Evolutionary conservation across 306 rosid genomes (phyloP).

Genomic region (Castanopsis chinensis): DNA sequence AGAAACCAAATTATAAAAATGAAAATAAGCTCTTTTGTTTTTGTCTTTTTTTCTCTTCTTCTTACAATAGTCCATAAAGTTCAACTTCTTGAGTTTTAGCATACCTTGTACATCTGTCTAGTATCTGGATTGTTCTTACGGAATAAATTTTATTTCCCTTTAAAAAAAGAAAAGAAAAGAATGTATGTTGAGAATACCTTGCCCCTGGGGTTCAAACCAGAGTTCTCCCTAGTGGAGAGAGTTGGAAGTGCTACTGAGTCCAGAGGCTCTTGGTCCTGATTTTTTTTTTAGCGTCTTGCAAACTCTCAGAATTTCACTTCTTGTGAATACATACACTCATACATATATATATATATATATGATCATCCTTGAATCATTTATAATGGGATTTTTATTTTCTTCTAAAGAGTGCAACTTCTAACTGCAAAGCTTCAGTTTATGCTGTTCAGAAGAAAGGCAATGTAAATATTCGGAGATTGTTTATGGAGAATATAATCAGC

Average conservation of each 20-base stretch:
- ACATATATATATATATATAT: neutral
- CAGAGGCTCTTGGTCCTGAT: neutral
- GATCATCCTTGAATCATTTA: neutral
- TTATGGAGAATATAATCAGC: constrained; percentile 15
- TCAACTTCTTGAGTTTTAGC: neutral
- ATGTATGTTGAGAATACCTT: no score
- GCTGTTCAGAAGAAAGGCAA: constrained; percentile 50
- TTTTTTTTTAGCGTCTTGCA: neutral
- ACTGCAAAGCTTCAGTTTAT: constrained; percentile 57
- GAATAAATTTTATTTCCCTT: neutral
- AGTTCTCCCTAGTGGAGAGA: no score
- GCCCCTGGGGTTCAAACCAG: no score
- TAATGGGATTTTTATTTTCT: neutral
- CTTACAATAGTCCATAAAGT: neutral
- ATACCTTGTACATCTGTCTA: neutral
- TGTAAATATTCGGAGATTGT: constrained; percentile 26
- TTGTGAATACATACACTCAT: neutral
- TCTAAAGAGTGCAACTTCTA: constrained; percentile 8
- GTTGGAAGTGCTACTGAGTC: no score
- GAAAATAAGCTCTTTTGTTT: neutral
- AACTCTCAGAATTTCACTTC: neutral
- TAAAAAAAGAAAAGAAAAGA: no score
- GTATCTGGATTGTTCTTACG: neutral
- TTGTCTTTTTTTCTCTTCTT: neutral
- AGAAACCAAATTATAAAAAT: neutral